Percentiles rank a stretch among this genome's conserved stretches.
Evolutionary conservation across 2,329 filamentous ascomycete species (phyloP).

Genomic region (Alternaria sp.): DNA sequence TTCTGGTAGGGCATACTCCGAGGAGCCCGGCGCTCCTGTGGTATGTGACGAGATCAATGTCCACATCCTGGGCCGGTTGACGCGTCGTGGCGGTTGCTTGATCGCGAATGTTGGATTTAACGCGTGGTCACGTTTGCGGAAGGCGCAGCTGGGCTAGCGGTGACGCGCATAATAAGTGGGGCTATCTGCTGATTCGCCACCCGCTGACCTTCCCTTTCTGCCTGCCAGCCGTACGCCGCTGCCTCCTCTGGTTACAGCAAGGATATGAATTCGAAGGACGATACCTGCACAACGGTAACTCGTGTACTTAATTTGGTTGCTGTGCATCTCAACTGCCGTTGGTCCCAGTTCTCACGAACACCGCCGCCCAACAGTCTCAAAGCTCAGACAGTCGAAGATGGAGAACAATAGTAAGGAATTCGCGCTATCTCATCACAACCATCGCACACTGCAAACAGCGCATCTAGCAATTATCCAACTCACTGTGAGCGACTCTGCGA

Average conservation of each 20-base stretch:
- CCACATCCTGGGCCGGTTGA: slow-evolving; percentile 25
- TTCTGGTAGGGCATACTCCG: slow-evolving; percentile 2
- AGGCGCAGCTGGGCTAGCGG: slow-evolving; percentile 3
- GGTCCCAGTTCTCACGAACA: neutral
- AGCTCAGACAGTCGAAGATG: slow-evolving; percentile 17
- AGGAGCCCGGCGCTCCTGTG: neutral
- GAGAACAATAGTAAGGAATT: slow-evolving; percentile 47
- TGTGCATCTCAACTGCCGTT: neutral
- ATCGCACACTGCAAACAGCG: slow-evolving; percentile 19
- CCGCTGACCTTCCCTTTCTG: neutral
- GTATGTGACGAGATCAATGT: slow-evolving; percentile 7
- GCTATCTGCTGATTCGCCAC: neutral
- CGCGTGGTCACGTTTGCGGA: slow-evolving; percentile 26
- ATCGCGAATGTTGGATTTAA: neutral
- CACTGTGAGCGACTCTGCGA: neutral
- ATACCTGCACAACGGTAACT: neutral
- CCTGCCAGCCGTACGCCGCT: neutral
- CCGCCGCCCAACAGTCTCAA: slow-evolving; percentile 19
- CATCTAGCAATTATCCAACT: slow-evolving; percentile 1
- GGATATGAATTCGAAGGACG: neutral
- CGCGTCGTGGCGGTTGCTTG: slow-evolving; percentile 23
- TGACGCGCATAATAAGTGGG: slow-evolving; percentile 21
- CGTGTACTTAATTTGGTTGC: neutral
- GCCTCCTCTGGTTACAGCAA: neutral
- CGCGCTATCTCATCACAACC: slow-evolving; percentile 17